These are phyloP conservation scores for Ascochyta pisi DNA, from an alignment of 2,329 filamentous ascomycete species.

Conservation along the genomic window DNA sequence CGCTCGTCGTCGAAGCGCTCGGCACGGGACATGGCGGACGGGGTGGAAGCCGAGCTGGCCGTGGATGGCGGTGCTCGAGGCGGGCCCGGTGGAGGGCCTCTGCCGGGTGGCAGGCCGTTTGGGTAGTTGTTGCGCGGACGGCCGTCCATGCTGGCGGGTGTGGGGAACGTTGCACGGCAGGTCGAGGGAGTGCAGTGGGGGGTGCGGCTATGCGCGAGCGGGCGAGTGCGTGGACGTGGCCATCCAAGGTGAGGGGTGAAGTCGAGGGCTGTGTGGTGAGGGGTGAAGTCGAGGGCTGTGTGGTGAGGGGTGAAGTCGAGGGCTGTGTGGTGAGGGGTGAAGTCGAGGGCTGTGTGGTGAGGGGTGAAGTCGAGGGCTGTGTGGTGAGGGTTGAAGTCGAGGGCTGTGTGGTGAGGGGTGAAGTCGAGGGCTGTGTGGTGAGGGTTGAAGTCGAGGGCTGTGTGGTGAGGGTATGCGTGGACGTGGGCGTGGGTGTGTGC, in stretches of 20 bases:
- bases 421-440: too few species aligned
- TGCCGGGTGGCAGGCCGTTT: slow-evolving; percentile 24
- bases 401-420: slow-evolving; percentile 19
- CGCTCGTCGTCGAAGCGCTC: slow-evolving; percentile 98
- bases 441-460: too few species aligned
- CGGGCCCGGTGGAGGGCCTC: slow-evolving; percentile 34
- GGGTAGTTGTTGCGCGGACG: slow-evolving; percentile 42
- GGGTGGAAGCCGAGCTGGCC: slow-evolving; percentile 32
- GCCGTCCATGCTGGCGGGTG: slow-evolving; percentile 40
- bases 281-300: too few species aligned
- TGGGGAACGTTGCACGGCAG: slow-evolving; percentile 14
- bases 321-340: not conserved
- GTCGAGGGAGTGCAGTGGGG: not conserved
- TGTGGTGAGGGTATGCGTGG: not conserved
- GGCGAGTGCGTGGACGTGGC: slow-evolving; percentile 23
- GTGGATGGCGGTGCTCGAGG: slow-evolving; percentile 37
- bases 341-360: not conserved
- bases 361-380: too few species aligned
- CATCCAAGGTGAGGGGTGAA: slow-evolving; percentile 26
- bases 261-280: too few species aligned
- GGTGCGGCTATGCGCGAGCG: slow-evolving; percentile 23
- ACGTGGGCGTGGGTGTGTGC: too few species aligned
- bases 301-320: not conserved
- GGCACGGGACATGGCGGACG: slow-evolving; percentile 60
- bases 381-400: slow-evolving; percentile 11